Evolutionary conservation across 208 protist genomes (phyloP).

Genomic region (Crithidia brevicula): DNA sequence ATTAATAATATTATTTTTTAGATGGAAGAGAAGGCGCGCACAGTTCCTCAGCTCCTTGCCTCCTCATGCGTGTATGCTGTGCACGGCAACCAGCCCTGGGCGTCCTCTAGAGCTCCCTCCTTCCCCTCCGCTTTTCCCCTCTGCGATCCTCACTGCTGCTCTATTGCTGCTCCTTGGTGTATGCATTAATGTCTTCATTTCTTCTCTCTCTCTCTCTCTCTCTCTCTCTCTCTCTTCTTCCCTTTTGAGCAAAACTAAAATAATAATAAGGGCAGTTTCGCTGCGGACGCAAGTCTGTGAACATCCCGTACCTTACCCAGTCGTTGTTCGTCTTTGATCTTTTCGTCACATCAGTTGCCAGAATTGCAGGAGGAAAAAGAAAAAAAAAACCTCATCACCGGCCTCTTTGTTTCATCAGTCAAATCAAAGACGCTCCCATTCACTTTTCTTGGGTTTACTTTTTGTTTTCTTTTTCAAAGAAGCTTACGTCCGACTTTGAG

Average conservation of each 20-base stretch:
- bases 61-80: constrained; percentile 4
- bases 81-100: no score
- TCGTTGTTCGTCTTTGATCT: neutral
- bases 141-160: neutral
- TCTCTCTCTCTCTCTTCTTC: neutral
- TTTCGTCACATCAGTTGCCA: constrained; percentile 16
- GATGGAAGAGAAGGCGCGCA: neutral
- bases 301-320: no score
- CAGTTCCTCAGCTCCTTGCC: constrained; percentile 1
- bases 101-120: neutral
- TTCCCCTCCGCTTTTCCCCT: no score
- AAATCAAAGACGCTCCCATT: no score
- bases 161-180: constrained; percentile 10
- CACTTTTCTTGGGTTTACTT: no score
- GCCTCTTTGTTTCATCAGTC: constrained; percentile 21
- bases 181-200: neutral
- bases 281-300: no score
- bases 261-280: no score
- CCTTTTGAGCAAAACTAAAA: neutral
- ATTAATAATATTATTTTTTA: no score
- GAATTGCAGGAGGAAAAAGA: neutral
- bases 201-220: neutral
- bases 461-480: no score
- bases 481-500: no score
- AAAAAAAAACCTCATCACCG: neutral